Percentiles rank a stretch among this genome's conserved stretches.
Conservation (phyloP, 192 early-diverging fungal genomes). For the Gryganskiella cystojenkinii region DNA sequence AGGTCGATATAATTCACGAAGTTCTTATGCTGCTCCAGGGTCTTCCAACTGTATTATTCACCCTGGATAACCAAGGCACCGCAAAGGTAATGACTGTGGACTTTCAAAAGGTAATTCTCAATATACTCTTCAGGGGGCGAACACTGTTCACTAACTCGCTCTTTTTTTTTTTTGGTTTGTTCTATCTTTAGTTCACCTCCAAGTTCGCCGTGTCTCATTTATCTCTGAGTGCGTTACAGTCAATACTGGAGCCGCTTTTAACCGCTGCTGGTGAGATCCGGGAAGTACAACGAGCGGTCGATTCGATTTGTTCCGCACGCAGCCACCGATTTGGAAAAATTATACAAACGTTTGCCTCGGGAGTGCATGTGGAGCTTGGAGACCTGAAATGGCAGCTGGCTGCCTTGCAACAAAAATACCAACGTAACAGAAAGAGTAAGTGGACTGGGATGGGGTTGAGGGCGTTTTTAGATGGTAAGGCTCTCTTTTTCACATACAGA, state of each 20-base stretch:
- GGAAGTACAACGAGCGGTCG: conserved; percentile 6
- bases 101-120: background rate
- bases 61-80: background rate
- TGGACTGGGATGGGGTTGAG: background rate
- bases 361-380: conserved; percentile 16
- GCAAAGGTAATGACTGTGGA: background rate
- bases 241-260: conserved; percentile 21
- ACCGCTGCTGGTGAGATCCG: conserved; percentile 4
- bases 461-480: background rate
- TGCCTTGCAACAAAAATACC: conserved; percentile 11
- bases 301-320: conserved; percentile 31
- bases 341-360: conserved; percentile 33
- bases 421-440: conserved; percentile 21
- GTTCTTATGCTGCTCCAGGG: conserved; percentile 33
- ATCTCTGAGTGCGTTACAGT: conserved; percentile 13
- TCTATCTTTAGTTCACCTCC: conserved; percentile 8
- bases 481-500: background rate
- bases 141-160: too few relatives aligned
- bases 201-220: conserved; percentile 23
- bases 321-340: conserved; percentile 16
- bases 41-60: conserved; percentile 24
- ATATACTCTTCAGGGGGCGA: too few relatives aligned
- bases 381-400: conserved; percentile 14
- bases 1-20: conserved; percentile 36
- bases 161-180: background rate